Evolutionary conservation across 257 asterid genomes (phyloP), one percentile per base, ranked within the genome.

Genomic region (Gentiana dahurica): DNA sequence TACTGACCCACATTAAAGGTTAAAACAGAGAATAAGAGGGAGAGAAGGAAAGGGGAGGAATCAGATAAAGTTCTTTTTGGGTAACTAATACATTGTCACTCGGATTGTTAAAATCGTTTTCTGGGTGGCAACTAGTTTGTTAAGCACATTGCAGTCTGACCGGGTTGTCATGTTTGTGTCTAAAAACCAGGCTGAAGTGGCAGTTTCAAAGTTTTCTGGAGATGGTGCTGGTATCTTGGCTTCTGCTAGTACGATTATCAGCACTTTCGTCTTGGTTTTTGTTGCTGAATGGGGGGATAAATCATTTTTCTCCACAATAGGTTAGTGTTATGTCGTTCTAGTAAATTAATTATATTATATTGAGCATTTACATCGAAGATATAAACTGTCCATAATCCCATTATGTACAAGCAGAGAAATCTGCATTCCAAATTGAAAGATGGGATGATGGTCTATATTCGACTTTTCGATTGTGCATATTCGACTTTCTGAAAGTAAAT

Each of bases 211-310:
- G 65, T 57, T 91, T 54, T 81, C 90, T 38, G 96, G 94, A 57
- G 79, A 87, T 34, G 93, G 96, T 9, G 90, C 90, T 7, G 98
- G 96, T 54, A 80, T 81, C 58, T 70, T 85, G 50, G 79, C 94
- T 55, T 83, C 86, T 68, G 98, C 98, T 1, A 87, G 69, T 83
- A 81, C 94, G 4, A 69, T 81, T 35, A 59, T 81, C 34, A 81
- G 93, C 86, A 91, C 98, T 4, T 91, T 91, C 64, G 60, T 76
- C n/a, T 62, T 91, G 63, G 98, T 87, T 55, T 87, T 91, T 63
- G 95, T 91, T 34, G 98, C 98, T 59, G 98, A 91, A 73, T 87
- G 98, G 98, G 98, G 98, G 3, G 98, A 91, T 66, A 91, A 91
- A 63, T 87, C 98, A 12, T 87, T 91, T 38, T 91, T 91, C 77